These are phyloP conservation scores for Calonectria pseudoturangicola DNA, from an alignment of 2,329 filamentous ascomycete genomes.

Conservation along the genomic window DNA sequence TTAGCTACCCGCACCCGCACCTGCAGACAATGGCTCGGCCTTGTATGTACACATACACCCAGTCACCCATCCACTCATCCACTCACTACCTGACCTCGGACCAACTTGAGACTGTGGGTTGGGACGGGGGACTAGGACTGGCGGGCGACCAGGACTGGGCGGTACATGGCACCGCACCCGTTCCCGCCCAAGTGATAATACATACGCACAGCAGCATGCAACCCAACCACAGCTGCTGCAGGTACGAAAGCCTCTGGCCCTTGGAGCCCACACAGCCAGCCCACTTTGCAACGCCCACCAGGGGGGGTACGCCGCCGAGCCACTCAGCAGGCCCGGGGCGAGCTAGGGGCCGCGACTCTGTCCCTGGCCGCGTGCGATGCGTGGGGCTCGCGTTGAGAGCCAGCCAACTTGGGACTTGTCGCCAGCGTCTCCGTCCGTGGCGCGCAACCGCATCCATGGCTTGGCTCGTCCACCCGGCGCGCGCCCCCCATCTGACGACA, in stretches of 20 bases:
- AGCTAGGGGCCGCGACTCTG: slow-evolving; percentile 24
- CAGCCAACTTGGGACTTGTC: slow-evolving; percentile 26
- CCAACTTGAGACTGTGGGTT: slow-evolving; percentile 8
- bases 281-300: slow-evolving; percentile 31
- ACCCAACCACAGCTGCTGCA: slow-evolving; percentile 34
- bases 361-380: slow-evolving; percentile 18
- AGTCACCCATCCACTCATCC: background rate
- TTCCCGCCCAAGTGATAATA: slow-evolving; percentile 27
- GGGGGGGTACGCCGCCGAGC: slow-evolving; percentile 2
- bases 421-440: slow-evolving; percentile 29
- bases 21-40: slow-evolving; percentile 19
- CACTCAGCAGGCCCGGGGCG: slow-evolving; percentile 20
- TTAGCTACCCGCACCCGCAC: slow-evolving; percentile 17
- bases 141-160: slow-evolving; percentile 4
- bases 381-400: slow-evolving; percentile 3
- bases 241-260: slow-evolving; percentile 36
- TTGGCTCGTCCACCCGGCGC: slow-evolving; percentile 28
- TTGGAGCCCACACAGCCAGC: slow-evolving; percentile 16
- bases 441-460: slow-evolving; percentile 30
- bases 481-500: slow-evolving; percentile 23
- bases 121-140: slow-evolving; percentile 11
- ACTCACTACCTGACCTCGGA: slow-evolving; percentile 13
- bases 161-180: slow-evolving; percentile 23
- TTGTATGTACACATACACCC: slow-evolving; percentile 3
- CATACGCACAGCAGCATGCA: slow-evolving; percentile 11